A percentile compares a stretch with the other conserved stretches of the same genome.
phyloP scores from a whole-genome alignment of 495 filamentous ascomycete species.

The Hypoxylon fuscum region DNA sequence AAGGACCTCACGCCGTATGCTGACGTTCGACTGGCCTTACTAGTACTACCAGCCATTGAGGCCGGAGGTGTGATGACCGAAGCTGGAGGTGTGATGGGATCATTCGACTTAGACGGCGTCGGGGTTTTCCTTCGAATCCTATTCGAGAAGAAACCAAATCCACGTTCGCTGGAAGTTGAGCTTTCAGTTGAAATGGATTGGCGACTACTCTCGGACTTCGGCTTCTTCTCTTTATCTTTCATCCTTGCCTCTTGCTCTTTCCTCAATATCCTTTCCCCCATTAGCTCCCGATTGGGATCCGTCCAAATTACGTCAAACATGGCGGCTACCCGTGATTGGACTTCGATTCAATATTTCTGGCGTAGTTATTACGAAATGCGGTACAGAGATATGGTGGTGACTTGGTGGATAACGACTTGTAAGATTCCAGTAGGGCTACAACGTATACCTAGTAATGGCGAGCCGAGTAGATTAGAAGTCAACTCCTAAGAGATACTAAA shows the following conservation, averaged over 20 bases:
- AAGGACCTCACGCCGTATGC: conserved; percentile 35
- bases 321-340: conserved; percentile 3
- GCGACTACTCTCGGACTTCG: conserved; percentile 38
- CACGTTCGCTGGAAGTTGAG: conserved; percentile 46
- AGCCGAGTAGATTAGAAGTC: conserved; percentile 3
- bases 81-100: conserved; percentile 1
- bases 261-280: conserved; percentile 54
- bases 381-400: background rate
- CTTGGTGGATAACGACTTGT: conserved; percentile 1
- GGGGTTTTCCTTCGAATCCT: conserved; percentile 39
- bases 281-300: conserved; percentile 54
- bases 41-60: background rate
- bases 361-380: background rate
- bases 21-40: conserved; percentile 24
- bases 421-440: conserved; percentile 1
- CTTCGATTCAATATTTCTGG: background rate
- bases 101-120: conserved; percentile 28
- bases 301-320: conserved; percentile 66
- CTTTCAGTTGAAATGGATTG: conserved; percentile 48
- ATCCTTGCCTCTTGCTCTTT: conserved; percentile 48
- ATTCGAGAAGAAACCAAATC: conserved; percentile 45
- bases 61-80: background rate
- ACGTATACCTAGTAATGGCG: conserved; percentile 10
- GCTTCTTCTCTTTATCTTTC: conserved; percentile 45
- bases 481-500: conserved; percentile 12